phyloP scores from a whole-genome alignment of 1,284 basidiomycete species.

The Bondarzewia mesenterica region DNA sequence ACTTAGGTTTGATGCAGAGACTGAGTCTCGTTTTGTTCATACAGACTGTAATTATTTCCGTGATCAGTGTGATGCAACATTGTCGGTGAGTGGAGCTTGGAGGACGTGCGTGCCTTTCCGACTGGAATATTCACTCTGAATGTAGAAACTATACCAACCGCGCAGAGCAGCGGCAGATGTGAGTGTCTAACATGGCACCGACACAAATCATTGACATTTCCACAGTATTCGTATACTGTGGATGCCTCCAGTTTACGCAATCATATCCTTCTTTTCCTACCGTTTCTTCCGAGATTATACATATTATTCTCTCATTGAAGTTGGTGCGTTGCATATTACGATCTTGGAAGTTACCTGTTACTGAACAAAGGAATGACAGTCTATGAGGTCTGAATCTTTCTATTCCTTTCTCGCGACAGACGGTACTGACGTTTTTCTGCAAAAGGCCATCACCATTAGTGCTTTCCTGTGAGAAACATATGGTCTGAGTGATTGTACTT shows the following conservation, averaged over 20 bases:
- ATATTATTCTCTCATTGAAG: slow-evolving; percentile 73
- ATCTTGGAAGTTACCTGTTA: not conserved
- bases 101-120: not conserved
- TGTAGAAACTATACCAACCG: slow-evolving; percentile 59
- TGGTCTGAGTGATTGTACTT: no score
- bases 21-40: not conserved
- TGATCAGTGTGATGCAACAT: slow-evolving; percentile 46
- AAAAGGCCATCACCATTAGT: slow-evolving; percentile 66
- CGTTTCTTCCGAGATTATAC: slow-evolving; percentile 77
- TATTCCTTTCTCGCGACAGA: not conserved
- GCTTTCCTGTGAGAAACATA: slow-evolving; percentile 61
- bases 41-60: slow-evolving; percentile 56
- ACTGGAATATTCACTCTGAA: not conserved
- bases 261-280: slow-evolving; percentile 85
- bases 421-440: not conserved
- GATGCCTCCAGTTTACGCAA: slow-evolving; percentile 76
- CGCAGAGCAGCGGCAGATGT: slow-evolving; percentile 72
- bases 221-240: slow-evolving; percentile 65
- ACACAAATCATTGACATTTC: not conserved
- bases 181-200: not conserved
- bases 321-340: slow-evolving; percentile 36
- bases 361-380: slow-evolving; percentile 19
- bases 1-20: not conserved
- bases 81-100: slow-evolving; percentile 39
- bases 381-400: slow-evolving; percentile 34